These are phyloP conservation scores for Xylariales sp. DNA, from an alignment of 2,329 filamentous ascomycete genomes.

Conservation along the genomic window DNA sequence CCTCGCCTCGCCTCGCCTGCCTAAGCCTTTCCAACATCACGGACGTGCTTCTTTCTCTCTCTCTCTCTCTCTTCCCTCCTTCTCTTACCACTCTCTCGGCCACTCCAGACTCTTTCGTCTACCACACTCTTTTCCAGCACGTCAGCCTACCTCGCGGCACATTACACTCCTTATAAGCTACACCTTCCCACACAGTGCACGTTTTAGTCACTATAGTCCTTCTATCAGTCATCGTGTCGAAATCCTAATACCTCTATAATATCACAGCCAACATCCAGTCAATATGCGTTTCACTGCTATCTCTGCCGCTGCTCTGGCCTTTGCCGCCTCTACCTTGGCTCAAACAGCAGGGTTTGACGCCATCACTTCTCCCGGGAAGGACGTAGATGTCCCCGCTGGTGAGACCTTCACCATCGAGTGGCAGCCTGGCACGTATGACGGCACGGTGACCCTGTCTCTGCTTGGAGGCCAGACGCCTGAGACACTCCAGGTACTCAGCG, in stretches of 20 bases:
- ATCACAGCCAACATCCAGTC: conserved; percentile 18
- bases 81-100: background rate
- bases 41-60: conserved; percentile 2
- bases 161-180: conserved; percentile 11
- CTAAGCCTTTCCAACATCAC: conserved; percentile 5
- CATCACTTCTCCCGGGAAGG: conserved; percentile 41
- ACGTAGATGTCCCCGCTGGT: conserved; percentile 44
- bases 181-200: conserved; percentile 1
- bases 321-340: conserved; percentile 45
- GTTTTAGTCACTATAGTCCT: conserved; percentile 2
- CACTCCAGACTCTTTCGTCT: conserved; percentile 9
- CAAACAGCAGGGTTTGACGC: conserved; percentile 53
- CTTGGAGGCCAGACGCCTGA: conserved; percentile 44
- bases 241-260: conserved; percentile 3
- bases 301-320: conserved; percentile 45
- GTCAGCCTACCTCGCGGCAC: conserved; percentile 4
- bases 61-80: conserved; percentile 3
- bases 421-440: conserved; percentile 32
- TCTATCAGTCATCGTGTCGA: conserved; percentile 1
- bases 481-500: conserved; percentile 35
- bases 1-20: conserved; percentile 2
- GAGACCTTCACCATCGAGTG: conserved; percentile 47
- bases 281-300: conserved; percentile 52
- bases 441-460: conserved; percentile 47
- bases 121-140: conserved; percentile 10